These are phyloP conservation scores for Salix brachista DNA, from an alignment of 345 rosid genomes.

Conservation along the genomic window DNA sequence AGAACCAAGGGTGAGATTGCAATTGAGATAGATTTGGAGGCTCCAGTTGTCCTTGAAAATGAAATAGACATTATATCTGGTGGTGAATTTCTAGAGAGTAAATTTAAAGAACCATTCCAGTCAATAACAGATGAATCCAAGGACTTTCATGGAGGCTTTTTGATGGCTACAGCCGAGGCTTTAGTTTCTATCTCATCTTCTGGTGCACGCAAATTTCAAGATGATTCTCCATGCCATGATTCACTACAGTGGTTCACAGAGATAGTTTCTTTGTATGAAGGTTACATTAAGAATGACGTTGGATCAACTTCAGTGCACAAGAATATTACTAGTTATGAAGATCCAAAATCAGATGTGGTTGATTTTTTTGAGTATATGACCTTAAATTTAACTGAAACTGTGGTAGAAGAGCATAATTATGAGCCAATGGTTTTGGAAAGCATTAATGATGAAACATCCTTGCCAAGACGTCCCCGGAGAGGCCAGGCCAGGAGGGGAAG, in stretches of 20 bases:
- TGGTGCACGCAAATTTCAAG: slow-evolving; percentile 12
- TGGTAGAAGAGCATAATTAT: slow-evolving; percentile 37
- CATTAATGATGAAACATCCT: slow-evolving; percentile 32
- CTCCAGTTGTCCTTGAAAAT: slow-evolving; percentile 36
- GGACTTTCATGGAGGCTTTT: slow-evolving; percentile 23
- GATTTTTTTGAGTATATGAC: slow-evolving; percentile 73
- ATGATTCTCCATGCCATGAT: slow-evolving; percentile 4
- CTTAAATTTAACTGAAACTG: slow-evolving; percentile 49
- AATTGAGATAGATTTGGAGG: slow-evolving; percentile 58
- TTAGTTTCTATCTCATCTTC: slow-evolving; percentile 53
- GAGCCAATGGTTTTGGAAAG: slow-evolving; percentile 34
- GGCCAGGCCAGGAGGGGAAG: slow-evolving; percentile 68
- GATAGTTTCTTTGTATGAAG: slow-evolving; percentile 23
- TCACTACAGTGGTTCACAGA: slow-evolving; percentile 70
- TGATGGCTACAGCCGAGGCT: slow-evolving; percentile 55
- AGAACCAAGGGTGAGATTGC: slow-evolving; percentile 29
- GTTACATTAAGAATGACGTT: slow-evolving; percentile 20
- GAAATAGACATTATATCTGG: slow-evolving; percentile 14
- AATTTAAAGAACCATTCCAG: slow-evolving; percentile 19
- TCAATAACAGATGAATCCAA: slow-evolving; percentile 10
- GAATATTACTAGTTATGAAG: slow-evolving; percentile 11
- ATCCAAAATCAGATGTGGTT: slow-evolving; percentile 23
- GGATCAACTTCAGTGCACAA: neutral
- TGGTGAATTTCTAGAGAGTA: slow-evolving; percentile 23
- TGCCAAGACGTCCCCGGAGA: slow-evolving; percentile 47